Evolutionary conservation across 768 basidiomycete genomes (phyloP).

Genomic region (Hypholoma sublateritium): DNA sequence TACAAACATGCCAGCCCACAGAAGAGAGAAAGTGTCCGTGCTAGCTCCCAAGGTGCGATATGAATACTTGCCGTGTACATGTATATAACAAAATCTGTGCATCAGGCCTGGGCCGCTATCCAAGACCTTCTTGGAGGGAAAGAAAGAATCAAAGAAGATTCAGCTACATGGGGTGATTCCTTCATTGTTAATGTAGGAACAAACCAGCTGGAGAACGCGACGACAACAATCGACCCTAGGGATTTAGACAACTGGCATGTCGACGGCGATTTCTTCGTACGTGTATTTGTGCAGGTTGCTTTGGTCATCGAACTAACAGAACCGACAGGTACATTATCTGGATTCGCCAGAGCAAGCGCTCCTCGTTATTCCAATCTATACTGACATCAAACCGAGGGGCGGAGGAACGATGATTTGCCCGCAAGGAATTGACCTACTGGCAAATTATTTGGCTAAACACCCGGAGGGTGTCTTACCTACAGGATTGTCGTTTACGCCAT

Average conservation of each 20-base stretch:
- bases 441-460: conserved; percentile 49
- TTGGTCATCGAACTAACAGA: background rate
- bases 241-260: conserved; percentile 66
- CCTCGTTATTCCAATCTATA: conserved; percentile 61
- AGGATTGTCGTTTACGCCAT: conserved; percentile 46
- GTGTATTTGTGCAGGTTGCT: conserved; percentile 4
- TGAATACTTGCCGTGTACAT: conserved; percentile 29
- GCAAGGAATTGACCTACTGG: conserved; percentile 50
- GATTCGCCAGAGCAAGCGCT: conserved; percentile 68
- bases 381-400: conserved; percentile 51
- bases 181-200: conserved; percentile 65
- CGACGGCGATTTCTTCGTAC: conserved; percentile 57
- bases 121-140: conserved; percentile 60
- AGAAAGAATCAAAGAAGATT: conserved; percentile 51
- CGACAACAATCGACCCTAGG: conserved; percentile 32
- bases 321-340: conserved; percentile 50
- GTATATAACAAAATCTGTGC: background rate
- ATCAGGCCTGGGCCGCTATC: conserved; percentile 59
- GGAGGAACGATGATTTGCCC: conserved; percentile 64
- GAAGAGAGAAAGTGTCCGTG: conserved; percentile 40
- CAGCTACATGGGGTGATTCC: conserved; percentile 53
- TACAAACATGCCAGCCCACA: conserved; percentile 57
- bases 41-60: conserved; percentile 57
- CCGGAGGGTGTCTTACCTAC: conserved; percentile 52
- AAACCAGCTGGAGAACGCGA: conserved; percentile 35